Conservation (phyloP, 768 basidiomycete genomes). For the Tylopilus subfusipes region DNA sequence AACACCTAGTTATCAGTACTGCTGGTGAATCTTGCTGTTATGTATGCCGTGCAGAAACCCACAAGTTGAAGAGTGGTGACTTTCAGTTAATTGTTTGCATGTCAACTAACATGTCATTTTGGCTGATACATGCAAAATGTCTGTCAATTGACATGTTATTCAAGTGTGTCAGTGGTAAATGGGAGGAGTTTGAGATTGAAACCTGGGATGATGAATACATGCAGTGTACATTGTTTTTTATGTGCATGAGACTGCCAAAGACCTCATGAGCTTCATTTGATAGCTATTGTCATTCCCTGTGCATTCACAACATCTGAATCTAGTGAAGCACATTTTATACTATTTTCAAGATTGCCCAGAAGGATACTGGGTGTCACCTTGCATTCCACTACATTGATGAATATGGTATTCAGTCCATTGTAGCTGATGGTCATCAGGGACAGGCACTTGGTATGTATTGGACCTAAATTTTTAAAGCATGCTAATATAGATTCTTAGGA, state of each 20-base stretch:
- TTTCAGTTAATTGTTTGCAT: background rate
- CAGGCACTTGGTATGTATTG: slow-evolving; percentile 5
- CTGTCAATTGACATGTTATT: slow-evolving; percentile 4
- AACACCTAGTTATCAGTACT: no score
- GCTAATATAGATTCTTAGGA: background rate
- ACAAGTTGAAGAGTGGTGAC: background rate
- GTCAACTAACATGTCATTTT: background rate
- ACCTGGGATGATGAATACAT: background rate
- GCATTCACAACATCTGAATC: slow-evolving; percentile 2
- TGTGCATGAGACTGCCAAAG: no score
- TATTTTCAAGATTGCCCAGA: slow-evolving; percentile 5
- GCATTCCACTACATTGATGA: background rate
- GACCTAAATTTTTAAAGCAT: no score
- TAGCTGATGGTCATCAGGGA: slow-evolving; percentile 2
- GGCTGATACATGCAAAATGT: background rate
- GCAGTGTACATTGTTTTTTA: background rate
- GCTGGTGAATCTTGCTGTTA: no score
- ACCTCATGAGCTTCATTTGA: no score
- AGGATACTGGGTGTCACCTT: background rate
- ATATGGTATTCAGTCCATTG: background rate
- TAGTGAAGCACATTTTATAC: background rate
- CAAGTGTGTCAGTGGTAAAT: background rate
- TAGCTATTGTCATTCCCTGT: slow-evolving; percentile 1
- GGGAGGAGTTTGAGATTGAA: slow-evolving; percentile 4
- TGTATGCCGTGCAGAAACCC: background rate